These are phyloP conservation scores for Geotrichum klebahnii DNA, from an alignment of 1,139 yeast genomes.

Conservation along the genomic window DNA sequence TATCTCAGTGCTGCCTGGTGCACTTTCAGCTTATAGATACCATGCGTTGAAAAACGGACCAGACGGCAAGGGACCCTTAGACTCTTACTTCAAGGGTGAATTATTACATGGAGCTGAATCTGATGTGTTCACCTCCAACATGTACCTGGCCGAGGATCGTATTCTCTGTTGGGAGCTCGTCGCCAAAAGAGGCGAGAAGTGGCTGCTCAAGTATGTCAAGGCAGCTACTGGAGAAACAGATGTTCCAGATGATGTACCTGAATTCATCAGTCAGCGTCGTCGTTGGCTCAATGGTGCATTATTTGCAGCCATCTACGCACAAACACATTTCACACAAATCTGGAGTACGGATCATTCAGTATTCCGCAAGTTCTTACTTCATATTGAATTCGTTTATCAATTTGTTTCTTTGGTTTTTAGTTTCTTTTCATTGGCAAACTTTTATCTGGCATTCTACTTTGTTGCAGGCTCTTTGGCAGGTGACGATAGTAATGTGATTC, in stretches of 20 bases:
- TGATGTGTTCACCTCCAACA: constrained; percentile 74
- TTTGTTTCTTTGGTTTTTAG: constrained; percentile 71
- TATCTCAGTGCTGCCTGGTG: constrained; percentile 79
- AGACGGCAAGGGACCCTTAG: constrained; percentile 59
- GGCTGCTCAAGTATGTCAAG: constrained; percentile 67
- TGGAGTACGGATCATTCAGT: constrained; percentile 85
- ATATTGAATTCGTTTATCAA: constrained; percentile 80
- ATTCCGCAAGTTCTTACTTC: constrained; percentile 70
- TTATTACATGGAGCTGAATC: constrained; percentile 53
- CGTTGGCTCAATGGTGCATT: constrained; percentile 85
- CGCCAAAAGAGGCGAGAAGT: constrained; percentile 57
- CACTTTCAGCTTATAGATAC: constrained; percentile 78
- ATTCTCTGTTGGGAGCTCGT: constrained; percentile 77
- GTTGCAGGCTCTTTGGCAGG: constrained; percentile 77
- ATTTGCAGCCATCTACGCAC: constrained; percentile 74
- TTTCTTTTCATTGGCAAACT: constrained; percentile 85
- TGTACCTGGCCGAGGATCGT: constrained; percentile 84
- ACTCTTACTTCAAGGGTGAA: constrained; percentile 76
- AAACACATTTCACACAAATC: constrained; percentile 67
- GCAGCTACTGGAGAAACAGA: constrained; percentile 79
- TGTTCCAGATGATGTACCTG: constrained; percentile 71
- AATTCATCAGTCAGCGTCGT: constrained; percentile 71
- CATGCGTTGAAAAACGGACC: constrained; percentile 60
- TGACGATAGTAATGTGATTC: constrained; percentile 46
- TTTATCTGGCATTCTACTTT: constrained; percentile 85